Evolutionary conservation across 1,284 basidiomycete species (phyloP).

Genomic region (Apiotrichum porosum): DNA sequence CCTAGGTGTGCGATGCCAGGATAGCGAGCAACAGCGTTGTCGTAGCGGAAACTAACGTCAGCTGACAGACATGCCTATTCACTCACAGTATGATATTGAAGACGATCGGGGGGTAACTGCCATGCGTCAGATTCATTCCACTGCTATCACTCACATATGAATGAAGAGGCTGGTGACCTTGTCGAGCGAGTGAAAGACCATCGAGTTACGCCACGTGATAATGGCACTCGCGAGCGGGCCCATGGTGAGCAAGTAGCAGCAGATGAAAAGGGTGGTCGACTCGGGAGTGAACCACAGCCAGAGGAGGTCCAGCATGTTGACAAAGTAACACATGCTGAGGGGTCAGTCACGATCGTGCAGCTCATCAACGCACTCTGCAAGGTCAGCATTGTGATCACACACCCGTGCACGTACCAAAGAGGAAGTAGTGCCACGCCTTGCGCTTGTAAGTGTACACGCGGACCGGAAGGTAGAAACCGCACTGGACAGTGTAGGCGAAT

Average conservation of each 20-base stretch:
- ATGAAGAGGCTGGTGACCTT: conserved; percentile 88
- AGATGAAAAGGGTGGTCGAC: conserved; percentile 69
- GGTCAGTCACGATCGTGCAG: conserved; percentile 3
- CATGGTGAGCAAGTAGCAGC: conserved; percentile 80
- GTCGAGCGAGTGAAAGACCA: conserved; percentile 92
- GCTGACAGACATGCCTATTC: too few species aligned
- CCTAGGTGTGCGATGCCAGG: conserved; percentile 62
- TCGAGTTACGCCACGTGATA: conserved; percentile 89
- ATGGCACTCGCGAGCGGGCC: conserved; percentile 87
- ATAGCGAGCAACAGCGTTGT: conserved; percentile 58
- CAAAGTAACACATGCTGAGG: conserved; percentile 67
- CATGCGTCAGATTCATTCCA: neutral
- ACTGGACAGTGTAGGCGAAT: conserved; percentile 59
- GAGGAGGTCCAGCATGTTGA: conserved; percentile 79
- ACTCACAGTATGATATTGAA: conserved; percentile 82
- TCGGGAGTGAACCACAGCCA: conserved; percentile 79
- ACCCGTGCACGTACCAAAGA: conserved; percentile 60
- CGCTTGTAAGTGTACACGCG: conserved; percentile 80
- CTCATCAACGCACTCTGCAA: too few species aligned
- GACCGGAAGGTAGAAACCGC: conserved; percentile 69
- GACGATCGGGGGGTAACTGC: conserved; percentile 64
- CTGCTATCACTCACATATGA: conserved; percentile 59
- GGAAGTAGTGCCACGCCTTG: conserved; percentile 83
- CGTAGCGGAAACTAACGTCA: conserved; percentile 12
- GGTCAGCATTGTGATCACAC: neutral